Percentiles rank a stretch among this genome's conserved stretches.
Conservation (phyloP, 495 filamentous ascomycete species). For the Astrothelium subdiscretum region DNA sequence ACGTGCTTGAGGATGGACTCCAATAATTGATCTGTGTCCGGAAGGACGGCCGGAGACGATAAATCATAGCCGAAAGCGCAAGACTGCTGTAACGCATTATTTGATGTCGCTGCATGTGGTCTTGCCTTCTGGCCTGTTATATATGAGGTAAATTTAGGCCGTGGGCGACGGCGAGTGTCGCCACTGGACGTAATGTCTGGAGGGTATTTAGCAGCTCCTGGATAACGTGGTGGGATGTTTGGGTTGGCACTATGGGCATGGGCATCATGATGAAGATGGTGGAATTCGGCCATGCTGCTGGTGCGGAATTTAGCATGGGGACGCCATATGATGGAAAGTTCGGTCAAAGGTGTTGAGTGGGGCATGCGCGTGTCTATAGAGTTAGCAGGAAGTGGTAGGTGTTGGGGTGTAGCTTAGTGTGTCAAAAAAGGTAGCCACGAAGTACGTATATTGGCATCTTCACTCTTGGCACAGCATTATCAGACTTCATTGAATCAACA, state of each 20-base stretch:
- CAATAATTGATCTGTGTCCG: background rate
- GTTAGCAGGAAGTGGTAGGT: too few relatives aligned
- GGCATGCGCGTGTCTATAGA: background rate
- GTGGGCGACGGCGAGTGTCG: background rate
- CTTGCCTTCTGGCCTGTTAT: background rate
- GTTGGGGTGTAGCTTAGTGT: too few relatives aligned
- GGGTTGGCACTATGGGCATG: background rate
- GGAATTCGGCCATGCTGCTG: background rate
- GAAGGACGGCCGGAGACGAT: background rate
- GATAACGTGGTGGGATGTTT: background rate
- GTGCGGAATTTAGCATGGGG: too few relatives aligned
- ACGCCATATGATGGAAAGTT: background rate
- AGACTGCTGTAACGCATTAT: background rate
- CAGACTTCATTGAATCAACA: background rate
- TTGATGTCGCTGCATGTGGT: background rate
- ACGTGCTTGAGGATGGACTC: background rate
- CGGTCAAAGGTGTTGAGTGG: background rate
- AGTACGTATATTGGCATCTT: background rate
- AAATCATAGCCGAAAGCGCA: background rate
- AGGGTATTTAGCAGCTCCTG: too few relatives aligned
- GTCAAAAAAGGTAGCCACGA: background rate
- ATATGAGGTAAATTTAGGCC: background rate
- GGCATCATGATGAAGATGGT: background rate
- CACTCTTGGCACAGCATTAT: background rate
- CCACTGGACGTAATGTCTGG: background rate